phyloP scores from a whole-genome alignment of 2,329 filamentous ascomycete genomes.

The Lizonia empirigonia region DNA sequence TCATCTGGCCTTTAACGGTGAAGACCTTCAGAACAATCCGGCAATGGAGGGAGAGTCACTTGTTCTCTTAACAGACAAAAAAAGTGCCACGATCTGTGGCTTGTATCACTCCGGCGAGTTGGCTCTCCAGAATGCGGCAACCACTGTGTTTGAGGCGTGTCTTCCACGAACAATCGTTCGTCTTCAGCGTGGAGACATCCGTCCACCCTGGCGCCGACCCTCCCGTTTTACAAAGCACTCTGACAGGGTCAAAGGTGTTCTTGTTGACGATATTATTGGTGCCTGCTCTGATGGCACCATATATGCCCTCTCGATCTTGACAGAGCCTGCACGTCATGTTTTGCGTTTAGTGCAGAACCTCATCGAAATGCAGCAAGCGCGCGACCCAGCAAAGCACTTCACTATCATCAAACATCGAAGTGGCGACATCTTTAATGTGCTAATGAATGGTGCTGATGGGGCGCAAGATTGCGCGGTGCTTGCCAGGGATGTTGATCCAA shows the following conservation, averaged over 20 bases:
- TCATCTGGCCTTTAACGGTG: constrained; percentile 30
- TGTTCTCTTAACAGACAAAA: constrained; percentile 44
- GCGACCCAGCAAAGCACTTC: constrained; percentile 21
- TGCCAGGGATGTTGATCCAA: constrained; percentile 36
- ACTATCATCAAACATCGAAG: constrained; percentile 20
- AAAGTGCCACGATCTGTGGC: constrained; percentile 34
- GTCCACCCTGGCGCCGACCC: constrained; percentile 44
- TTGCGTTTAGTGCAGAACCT: constrained; percentile 76
- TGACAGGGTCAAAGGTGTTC: constrained; percentile 44
- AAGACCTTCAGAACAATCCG: not conserved
- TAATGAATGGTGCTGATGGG: constrained; percentile 32
- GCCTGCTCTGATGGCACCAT: constrained; percentile 60
- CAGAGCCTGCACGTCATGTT: constrained; percentile 66
- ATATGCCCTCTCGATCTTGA: constrained; percentile 67
- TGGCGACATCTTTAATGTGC: constrained; percentile 28
- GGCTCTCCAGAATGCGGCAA: constrained; percentile 32
- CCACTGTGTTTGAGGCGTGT: constrained; percentile 50
- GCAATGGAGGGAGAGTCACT: constrained; percentile 18
- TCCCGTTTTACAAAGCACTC: constrained; percentile 13
- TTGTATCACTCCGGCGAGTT: constrained; percentile 33
- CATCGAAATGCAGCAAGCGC: constrained; percentile 29
- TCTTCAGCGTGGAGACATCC: constrained; percentile 57
- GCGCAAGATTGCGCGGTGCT: constrained; percentile 25
- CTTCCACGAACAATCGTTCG: constrained; percentile 52
- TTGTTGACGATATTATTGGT: constrained; percentile 56